Conservation (phyloP, 345 rosid genomes). For the Isatis tinctoria region DNA sequence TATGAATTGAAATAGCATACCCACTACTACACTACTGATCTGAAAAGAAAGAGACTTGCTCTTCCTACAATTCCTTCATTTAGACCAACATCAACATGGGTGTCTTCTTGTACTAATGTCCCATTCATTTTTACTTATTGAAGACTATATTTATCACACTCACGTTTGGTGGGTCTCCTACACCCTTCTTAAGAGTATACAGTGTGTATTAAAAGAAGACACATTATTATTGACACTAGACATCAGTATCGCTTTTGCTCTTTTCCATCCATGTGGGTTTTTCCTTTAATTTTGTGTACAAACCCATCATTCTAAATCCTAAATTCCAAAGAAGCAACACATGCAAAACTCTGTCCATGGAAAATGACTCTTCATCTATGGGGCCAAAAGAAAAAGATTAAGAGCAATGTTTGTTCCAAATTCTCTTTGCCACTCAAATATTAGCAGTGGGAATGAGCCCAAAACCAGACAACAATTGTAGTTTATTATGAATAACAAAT, state of each 20-base stretch:
- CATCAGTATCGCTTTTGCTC: slow-evolving; percentile 13
- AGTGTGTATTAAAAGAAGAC: background rate
- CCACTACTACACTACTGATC: background rate
- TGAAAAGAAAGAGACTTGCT: background rate
- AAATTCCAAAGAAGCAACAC: slow-evolving; percentile 7
- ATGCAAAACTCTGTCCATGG: slow-evolving; percentile 10
- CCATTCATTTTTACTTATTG: background rate
- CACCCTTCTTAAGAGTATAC: background rate
- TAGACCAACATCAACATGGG: slow-evolving; percentile 25
- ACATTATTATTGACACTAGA: background rate
- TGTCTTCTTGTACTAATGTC: slow-evolving; percentile 23
- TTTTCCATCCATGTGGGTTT: background rate
- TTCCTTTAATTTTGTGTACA: background rate
- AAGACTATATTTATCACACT: slow-evolving; percentile 4
- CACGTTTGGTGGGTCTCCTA: slow-evolving; percentile 20
- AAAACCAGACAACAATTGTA: background rate
- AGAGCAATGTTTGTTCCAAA: slow-evolving; percentile 10
- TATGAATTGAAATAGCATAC: background rate
- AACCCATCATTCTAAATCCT: background rate
- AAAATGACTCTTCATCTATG: slow-evolving; percentile 11
- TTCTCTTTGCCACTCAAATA: slow-evolving; percentile 10
- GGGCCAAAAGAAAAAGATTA: slow-evolving; percentile 13
- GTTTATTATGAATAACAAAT: background rate
- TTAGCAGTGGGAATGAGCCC: background rate
- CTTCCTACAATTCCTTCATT: slow-evolving; percentile 10